Percentiles rank a stretch among this genome's conserved stretches.
phyloP scores from a whole-genome alignment of 2,329 filamentous ascomycete species.

The Neospermospora avenae region DNA sequence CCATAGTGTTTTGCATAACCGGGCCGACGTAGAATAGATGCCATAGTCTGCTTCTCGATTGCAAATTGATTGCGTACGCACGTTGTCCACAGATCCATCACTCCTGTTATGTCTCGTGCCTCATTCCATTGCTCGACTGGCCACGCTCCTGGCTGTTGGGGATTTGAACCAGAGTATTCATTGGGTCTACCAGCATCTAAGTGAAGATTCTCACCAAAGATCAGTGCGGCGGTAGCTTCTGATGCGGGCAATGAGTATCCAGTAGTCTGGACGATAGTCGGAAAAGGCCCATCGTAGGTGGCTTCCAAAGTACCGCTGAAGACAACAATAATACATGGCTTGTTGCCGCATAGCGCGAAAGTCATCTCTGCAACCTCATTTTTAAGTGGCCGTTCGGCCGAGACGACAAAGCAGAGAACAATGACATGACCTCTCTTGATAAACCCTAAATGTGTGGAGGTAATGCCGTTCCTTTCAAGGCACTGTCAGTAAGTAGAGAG shows the following conservation, averaged over 20 bases:
- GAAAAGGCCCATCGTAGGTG: conserved; percentile 42
- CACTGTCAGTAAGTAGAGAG: conserved; percentile 8
- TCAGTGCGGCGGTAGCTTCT: conserved; percentile 47
- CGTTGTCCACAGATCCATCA: conserved; percentile 30
- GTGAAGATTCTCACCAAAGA: conserved; percentile 45
- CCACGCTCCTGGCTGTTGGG: conserved; percentile 27
- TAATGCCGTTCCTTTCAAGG: conserved; percentile 45
- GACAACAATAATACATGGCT: conserved; percentile 50
- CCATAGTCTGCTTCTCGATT: conserved; percentile 42
- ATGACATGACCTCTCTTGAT: conserved; percentile 38
- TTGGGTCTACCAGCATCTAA: neutral
- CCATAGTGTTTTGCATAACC: conserved; percentile 55
- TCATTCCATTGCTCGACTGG: conserved; percentile 33
- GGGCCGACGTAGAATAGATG: conserved; percentile 48
- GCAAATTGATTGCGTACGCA: conserved; percentile 40
- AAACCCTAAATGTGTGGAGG: conserved; percentile 37
- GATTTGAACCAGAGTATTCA: neutral
- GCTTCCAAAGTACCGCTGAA: conserved; percentile 46
- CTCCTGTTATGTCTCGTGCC: conserved; percentile 27
- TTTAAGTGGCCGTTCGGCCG: conserved; percentile 46
- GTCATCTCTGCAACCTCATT: conserved; percentile 46
- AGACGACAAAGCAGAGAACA: conserved; percentile 46
- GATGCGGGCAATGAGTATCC: conserved; percentile 48
- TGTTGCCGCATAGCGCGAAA: conserved; percentile 42
- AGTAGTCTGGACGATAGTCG: conserved; percentile 49